Percentiles rank a stretch among this genome's conserved stretches.
phyloP scores from a whole-genome alignment of 352 stramenopile species.

The Globisporangium viniferum region DNA sequence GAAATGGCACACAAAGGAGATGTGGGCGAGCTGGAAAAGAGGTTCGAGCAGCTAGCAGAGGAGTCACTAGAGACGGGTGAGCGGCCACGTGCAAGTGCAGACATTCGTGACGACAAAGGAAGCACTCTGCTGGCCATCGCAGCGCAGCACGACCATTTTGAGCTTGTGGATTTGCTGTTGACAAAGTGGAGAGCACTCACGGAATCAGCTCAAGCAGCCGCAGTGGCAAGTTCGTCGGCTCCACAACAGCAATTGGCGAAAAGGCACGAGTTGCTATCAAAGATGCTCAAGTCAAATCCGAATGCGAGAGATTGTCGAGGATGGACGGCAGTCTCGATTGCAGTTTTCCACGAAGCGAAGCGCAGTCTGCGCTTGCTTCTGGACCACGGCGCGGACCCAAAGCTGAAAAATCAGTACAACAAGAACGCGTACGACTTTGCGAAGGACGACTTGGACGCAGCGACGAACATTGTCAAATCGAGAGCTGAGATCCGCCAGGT shows the following conservation, averaged over 20 bases:
- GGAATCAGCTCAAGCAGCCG: constrained; percentile 24
- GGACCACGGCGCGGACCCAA: constrained; percentile 75
- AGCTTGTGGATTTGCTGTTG: constrained; percentile 56
- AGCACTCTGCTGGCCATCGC: constrained; percentile 74
- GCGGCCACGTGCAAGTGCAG: constrained; percentile 56
- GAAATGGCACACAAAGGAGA: constrained; percentile 46
- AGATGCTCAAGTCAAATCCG: constrained; percentile 61
- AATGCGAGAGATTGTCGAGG: constrained; percentile 78
- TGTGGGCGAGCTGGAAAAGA: constrained; percentile 41
- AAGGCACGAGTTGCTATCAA: constrained; percentile 35
- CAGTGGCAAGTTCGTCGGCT: constrained; percentile 17
- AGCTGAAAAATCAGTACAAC: constrained; percentile 89
- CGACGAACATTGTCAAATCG: constrained; percentile 78
- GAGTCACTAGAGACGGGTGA: constrained; percentile 62
- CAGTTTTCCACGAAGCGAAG: constrained; percentile 87
- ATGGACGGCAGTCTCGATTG: constrained; percentile 83
- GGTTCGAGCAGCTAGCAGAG: constrained; percentile 68
- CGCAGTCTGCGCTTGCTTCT: constrained; percentile 64
- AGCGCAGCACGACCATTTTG: constrained; percentile 60
- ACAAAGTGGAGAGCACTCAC: constrained; percentile 55
- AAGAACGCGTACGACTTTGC: constrained; percentile 89
- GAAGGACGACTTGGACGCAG: constrained; percentile 86
- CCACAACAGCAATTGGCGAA: constrained; percentile 25
- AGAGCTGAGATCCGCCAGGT: constrained; percentile 68
- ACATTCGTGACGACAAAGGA: constrained; percentile 79